Conservation (phyloP, 805 yeast genomes). For the Yarrowia sp. region DNA sequence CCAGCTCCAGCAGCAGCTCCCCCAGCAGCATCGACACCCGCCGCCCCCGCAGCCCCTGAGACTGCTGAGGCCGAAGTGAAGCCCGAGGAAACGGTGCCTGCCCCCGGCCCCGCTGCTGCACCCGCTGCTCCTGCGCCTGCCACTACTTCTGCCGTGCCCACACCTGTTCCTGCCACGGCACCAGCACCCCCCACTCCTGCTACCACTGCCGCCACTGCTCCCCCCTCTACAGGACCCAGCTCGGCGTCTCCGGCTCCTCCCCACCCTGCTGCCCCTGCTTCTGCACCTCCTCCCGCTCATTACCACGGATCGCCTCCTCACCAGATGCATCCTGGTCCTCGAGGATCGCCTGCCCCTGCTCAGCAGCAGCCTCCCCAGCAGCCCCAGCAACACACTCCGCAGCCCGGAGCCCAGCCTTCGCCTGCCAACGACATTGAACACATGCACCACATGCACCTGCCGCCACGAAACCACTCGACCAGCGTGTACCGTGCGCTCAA, state of each 20-base stretch:
- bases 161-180: background rate
- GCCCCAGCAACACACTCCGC: conserved; percentile 8
- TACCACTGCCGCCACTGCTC: background rate
- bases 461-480: conserved; percentile 32
- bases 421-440: conserved; percentile 5
- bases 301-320: conserved; percentile 27
- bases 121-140: background rate
- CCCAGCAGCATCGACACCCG: background rate
- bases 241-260: conserved; percentile 28
- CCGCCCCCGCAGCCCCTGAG: background rate
- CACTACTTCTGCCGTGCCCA: background rate
- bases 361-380: background rate
- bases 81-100: conserved; percentile 14
- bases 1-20: background rate
- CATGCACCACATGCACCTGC: conserved; percentile 25
- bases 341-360: conserved; percentile 27
- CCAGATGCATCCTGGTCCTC: conserved; percentile 9
- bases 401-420: conserved; percentile 1
- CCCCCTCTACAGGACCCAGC: conserved; percentile 9
- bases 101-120: background rate
- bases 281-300: conserved; percentile 27
- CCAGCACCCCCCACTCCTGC: background rate
- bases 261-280: conserved; percentile 22
- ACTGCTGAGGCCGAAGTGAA: background rate
- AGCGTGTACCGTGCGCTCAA: conserved; percentile 62